These are phyloP conservation scores for Coelastrella sp. DNA, from an alignment of 139 green algal species.

Conservation along the genomic window DNA sequence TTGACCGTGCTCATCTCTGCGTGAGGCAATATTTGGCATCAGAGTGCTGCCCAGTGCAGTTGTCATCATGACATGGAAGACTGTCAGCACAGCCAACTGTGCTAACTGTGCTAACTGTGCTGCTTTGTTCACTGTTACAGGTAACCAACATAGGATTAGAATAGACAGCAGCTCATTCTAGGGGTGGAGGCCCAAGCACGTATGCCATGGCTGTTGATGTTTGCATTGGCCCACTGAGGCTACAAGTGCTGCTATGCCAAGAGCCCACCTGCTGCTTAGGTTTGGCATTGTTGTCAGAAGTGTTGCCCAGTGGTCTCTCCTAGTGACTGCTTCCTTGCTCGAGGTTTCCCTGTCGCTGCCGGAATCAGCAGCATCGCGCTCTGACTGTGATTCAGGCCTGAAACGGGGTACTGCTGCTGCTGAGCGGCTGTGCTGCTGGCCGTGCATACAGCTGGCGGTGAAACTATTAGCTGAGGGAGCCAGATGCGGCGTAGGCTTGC, in stretches of 20 bases:
- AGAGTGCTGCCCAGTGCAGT: too few relatives aligned
- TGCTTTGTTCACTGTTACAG: too few relatives aligned
- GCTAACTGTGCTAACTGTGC: too few relatives aligned
- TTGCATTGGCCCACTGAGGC: not conserved
- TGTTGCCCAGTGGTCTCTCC: conserved; percentile 18
- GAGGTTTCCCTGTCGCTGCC: not conserved
- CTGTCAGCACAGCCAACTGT: too few relatives aligned
- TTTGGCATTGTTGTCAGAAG: conserved; percentile 36
- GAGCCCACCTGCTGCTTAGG: not conserved
- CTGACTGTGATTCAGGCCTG: not conserved
- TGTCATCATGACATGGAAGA: too few relatives aligned
- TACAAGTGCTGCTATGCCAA: not conserved
- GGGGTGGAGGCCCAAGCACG: too few relatives aligned
- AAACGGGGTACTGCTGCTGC: not conserved
- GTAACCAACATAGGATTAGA: too few relatives aligned
- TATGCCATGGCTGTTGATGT: too few relatives aligned
- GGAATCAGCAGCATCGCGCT: not conserved
- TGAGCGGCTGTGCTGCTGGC: not conserved
- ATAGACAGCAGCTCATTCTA: too few relatives aligned
- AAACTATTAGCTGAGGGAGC: not conserved
- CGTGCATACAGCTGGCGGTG: not conserved
- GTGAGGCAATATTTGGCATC: too few relatives aligned
- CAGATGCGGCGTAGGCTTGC: not conserved
- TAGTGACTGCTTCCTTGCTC: not conserved
- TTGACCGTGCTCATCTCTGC: too few relatives aligned